Base-by-base conservation (phyloP, 495 filamentous ascomycete genomes). In the Chaetomidium leptoderma region DNA sequence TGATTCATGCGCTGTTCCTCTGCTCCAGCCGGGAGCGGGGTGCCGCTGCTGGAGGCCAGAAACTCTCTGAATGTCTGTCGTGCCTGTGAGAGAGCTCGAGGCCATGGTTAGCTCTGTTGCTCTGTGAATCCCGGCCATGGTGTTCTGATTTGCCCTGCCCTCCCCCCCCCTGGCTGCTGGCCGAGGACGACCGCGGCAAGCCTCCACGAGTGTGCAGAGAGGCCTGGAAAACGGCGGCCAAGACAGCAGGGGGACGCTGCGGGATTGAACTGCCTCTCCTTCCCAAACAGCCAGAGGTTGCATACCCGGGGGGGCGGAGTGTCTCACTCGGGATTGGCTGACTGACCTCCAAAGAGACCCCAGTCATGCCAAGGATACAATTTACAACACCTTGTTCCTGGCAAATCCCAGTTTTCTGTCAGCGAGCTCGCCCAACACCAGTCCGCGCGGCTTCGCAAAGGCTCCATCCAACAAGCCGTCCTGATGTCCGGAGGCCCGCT, bases 1-100 rank as follows among this genome's bases (percentile, higher is more conserved):
- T 72, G 69, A 76, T 76, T 78, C 76, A 78, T 78, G 63, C 72
- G 73, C 70, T 64, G 66, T 60, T 67, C 70, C 66, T 70, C 70
- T 63, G 64, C 64, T 65, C 71, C 59, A 30, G 53, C 46, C 30
- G 59, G 66, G 72, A 75, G 72, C 70, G 73, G 74, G 66, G 64
- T 64, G 63, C 70, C 61, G 60, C 64, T 65, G 44, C 51, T 53
- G 39, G 54, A 44, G 24, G 63, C 23, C 53, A 51, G 55, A 39
- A 53, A 60, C 44, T 59, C 43, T 42, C 45, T 43, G 52, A 64
- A 44, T 51, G 62, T 37, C 52, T 68, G 61, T 63, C 44, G 60
- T 42, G 62, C 55, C 65, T 70, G 43, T 50, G 53, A 32, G 14
- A 42, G 24, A 39, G 49, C 26, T 23, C 49, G 35, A 56, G 51